phyloP scores from a whole-genome alignment of 805 yeast genomes.

The Saccharomycodes ludwigii region DNA sequence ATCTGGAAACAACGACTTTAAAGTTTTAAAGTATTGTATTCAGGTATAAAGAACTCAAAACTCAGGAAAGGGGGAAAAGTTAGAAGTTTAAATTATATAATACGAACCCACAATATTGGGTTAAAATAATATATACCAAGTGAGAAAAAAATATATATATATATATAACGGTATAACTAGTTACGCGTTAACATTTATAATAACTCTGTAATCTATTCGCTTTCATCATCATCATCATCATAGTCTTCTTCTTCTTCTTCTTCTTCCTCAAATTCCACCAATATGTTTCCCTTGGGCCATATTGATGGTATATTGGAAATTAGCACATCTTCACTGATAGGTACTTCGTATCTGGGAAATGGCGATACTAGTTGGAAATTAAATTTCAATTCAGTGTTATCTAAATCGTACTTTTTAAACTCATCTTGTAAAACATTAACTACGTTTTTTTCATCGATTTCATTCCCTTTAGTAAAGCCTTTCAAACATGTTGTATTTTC shows the following conservation, averaged over 20 bases:
- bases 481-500: too few relatives aligned
- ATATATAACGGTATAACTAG: neutral
- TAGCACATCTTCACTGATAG: constrained; percentile 15
- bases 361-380: constrained; percentile 50
- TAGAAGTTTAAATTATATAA: neutral
- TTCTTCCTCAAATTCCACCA: constrained; percentile 34
- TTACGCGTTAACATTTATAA: neutral
- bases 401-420: constrained; percentile 2
- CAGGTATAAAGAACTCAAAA: too few relatives aligned
- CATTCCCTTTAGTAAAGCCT: too few relatives aligned
- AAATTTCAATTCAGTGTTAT: constrained; percentile 25
- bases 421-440: constrained; percentile 2
- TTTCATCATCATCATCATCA: neutral
- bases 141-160: neutral
- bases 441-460: constrained; percentile 1
- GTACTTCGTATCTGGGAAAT: constrained; percentile 45
- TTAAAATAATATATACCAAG: neutral
- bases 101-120: neutral
- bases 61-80: neutral
- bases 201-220: neutral
- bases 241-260: constrained; percentile 16
- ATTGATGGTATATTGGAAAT: constrained; percentile 34
- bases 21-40: too few relatives aligned
- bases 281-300: constrained; percentile 63
- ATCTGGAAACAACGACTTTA: too few relatives aligned